These are phyloP conservation scores for Chaetoceros tenuissimus DNA, from an alignment of 108 stramenopile species.

Conservation along the genomic window DNA sequence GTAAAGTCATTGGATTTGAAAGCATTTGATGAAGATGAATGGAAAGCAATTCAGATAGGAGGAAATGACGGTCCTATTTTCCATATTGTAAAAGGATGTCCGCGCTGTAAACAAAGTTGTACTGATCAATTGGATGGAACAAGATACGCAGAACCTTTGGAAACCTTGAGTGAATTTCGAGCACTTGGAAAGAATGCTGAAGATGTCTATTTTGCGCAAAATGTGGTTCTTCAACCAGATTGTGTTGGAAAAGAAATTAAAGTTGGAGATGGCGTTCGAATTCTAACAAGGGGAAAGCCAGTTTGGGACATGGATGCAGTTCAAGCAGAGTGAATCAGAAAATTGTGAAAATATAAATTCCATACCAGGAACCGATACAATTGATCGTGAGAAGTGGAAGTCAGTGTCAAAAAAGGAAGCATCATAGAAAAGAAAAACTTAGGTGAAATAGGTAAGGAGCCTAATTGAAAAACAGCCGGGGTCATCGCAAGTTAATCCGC, in stretches of 20 bases:
- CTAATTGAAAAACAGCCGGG: too few relatives aligned
- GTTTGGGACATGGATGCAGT: slow-evolving; percentile 32
- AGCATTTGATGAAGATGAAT: slow-evolving; percentile 80
- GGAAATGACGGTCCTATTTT: slow-evolving; percentile 25
- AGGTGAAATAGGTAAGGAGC: too few relatives aligned
- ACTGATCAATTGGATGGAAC: slow-evolving; percentile 72
- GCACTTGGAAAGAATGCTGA: slow-evolving; percentile 26
- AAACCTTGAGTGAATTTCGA: slow-evolving; percentile 59
- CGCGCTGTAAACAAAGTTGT: slow-evolving; percentile 80
- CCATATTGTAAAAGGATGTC: slow-evolving; percentile 75
- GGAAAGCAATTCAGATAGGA: slow-evolving; percentile 69
- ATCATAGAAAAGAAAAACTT: too few relatives aligned
- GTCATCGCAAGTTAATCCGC: too few relatives aligned
- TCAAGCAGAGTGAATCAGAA: slow-evolving; percentile 22
- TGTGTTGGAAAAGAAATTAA: slow-evolving; percentile 9
- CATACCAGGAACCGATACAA: too few relatives aligned
- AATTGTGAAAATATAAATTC: not conserved
- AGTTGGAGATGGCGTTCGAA: slow-evolving; percentile 33
- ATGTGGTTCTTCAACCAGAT: slow-evolving; percentile 40
- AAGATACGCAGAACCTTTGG: slow-evolving; percentile 53
- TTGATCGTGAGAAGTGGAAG: too few relatives aligned
- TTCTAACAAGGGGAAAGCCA: slow-evolving; percentile 31
- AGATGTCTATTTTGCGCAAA: slow-evolving; percentile 81
- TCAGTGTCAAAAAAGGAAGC: too few relatives aligned
- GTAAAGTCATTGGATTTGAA: slow-evolving; percentile 31